phyloP scores from a whole-genome alignment of 106 monocot species.

The Xerophyta viscosa region DNA sequence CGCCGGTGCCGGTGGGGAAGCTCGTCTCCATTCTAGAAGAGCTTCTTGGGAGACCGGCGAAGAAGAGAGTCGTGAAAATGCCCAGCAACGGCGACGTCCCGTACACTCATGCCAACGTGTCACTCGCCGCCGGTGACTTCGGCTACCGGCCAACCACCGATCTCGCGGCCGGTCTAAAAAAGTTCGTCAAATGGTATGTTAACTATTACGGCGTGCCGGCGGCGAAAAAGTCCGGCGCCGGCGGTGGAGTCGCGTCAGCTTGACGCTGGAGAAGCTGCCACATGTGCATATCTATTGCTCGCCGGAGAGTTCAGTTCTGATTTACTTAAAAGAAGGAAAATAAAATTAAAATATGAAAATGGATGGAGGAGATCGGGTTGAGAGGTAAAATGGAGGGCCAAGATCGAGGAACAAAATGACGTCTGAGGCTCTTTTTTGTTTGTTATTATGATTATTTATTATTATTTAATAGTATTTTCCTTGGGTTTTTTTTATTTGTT shows the following conservation, averaged over 20 bases:
- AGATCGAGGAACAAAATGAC: too few relatives aligned
- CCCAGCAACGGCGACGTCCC: constrained; percentile 5
- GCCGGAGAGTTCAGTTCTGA: too few relatives aligned
- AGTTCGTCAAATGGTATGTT: constrained; percentile 10
- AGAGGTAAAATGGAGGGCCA: too few relatives aligned
- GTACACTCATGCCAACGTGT: constrained; percentile 4
- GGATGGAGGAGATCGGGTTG: too few relatives aligned
- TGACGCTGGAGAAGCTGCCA: not conserved
- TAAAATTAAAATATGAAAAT: too few relatives aligned
- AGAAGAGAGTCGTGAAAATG: constrained; percentile 1
- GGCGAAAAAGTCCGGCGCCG: not conserved
- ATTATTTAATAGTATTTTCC: too few relatives aligned
- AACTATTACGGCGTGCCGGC: not conserved
- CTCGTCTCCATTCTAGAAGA: not conserved
- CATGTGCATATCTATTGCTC: too few relatives aligned
- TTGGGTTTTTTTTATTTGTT: too few relatives aligned
- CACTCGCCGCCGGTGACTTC: constrained; percentile 2
- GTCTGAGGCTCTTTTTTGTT: too few relatives aligned
- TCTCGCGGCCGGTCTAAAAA: constrained; percentile 4
- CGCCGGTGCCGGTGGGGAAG: constrained; percentile 6
- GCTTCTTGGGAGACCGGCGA: constrained; percentile 1
- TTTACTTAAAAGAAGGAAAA: too few relatives aligned
- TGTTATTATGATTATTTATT: too few relatives aligned
- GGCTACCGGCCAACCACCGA: constrained; percentile 6
- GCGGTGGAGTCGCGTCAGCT: not conserved